Evolutionary conservation across 345 rosid species (phyloP), one percentile per base, ranked within the genome.

Genomic region (Gynandropsis gynandra): DNA sequence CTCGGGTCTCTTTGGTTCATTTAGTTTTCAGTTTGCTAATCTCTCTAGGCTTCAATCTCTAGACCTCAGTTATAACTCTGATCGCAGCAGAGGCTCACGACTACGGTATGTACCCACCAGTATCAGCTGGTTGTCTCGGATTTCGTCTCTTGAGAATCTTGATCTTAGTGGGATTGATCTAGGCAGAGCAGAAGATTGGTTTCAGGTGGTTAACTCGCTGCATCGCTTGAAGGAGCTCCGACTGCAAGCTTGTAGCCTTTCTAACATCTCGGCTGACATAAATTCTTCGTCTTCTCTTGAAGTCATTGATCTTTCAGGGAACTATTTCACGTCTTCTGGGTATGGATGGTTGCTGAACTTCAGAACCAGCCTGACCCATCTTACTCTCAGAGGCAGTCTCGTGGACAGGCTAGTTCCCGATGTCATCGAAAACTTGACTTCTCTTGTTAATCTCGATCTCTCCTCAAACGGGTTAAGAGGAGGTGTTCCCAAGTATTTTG

Each of bases 11-110:
- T 13, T 4, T 24, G 68, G 64, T 0, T 9, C n/a, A 6, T 16
- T 67, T 12, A 59, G 63, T 17, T 1, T 33, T 12, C 50, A 38
- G 47, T 42, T 67, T 1, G 68, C 58, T 15, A 68, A 68, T 9
- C 42, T 68, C 0, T 61, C 68, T 3, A 34, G 55, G 10, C 29
- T 68, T 19, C 49, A 21, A 4, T 35, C 27, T 38, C 67, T 62
- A 18, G 63, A 57, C 34, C 64, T 68, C 37, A 24, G 57, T 24
- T 4, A 1, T 9, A 13, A 14, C 1, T 8, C 10, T 1, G 13
- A 0, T 13, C 7, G 10, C 10, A 16, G 15, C 15, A 16, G 13
- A 34, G 10, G 0, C 12, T n/a, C 27, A 0, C 9, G 36, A 9
- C 27, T 36, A 4, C 54, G 50, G 4, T 21, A 43, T 8, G 10